phyloP scores from a whole-genome alignment of 2,329 filamentous ascomycete genomes.

The Epichloe gansuensis region DNA sequence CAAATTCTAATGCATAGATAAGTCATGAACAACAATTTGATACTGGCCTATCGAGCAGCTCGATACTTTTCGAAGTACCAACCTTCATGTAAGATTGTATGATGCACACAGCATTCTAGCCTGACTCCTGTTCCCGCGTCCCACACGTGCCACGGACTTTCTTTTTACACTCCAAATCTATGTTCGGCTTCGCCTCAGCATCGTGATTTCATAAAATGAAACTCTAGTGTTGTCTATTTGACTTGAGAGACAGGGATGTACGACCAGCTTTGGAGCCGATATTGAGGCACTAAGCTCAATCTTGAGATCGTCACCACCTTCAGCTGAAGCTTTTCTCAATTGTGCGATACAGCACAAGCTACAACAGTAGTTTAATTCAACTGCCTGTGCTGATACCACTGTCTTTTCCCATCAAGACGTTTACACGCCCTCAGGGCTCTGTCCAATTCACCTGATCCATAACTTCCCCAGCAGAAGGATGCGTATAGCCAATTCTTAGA shows the following conservation, averaged over 20 bases:
- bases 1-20: too few species aligned
- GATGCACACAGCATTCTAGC: too few species aligned
- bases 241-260: background rate
- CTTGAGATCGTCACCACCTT: background rate
- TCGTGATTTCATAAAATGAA: too few species aligned
- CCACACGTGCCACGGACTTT: too few species aligned
- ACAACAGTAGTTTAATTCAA: background rate
- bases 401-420: background rate
- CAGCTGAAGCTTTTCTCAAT: background rate
- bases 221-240: background rate
- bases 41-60: too few species aligned
- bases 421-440: constrained; percentile 45
- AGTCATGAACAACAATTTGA: too few species aligned
- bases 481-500: constrained; percentile 69
- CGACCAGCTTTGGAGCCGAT: background rate
- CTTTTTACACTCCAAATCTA: too few species aligned
- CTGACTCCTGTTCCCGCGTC: too few species aligned
- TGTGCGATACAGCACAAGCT: background rate
- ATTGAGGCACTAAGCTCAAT: background rate
- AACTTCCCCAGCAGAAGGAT: constrained; percentile 55
- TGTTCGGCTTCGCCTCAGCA: too few species aligned
- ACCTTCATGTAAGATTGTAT: too few species aligned
- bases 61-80: too few species aligned
- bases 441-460: constrained; percentile 96
- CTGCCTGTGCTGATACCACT: background rate